These are phyloP conservation scores for Pseudogymnoascus sp. DNA, from an alignment of 2,329 filamentous ascomycete species.

Conservation along the genomic window DNA sequence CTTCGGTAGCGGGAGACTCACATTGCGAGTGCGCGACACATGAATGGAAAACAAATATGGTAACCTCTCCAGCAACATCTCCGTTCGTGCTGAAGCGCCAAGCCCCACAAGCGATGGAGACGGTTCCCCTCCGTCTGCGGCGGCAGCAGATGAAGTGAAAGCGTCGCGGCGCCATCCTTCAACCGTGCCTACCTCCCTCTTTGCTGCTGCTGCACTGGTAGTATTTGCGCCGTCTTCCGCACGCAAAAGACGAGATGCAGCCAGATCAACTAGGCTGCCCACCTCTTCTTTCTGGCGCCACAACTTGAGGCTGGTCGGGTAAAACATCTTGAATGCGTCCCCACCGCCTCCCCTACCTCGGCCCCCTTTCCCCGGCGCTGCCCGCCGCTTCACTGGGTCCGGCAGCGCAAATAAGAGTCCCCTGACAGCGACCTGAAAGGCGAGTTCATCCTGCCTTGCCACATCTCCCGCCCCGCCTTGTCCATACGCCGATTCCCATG, in stretches of 20 bases:
- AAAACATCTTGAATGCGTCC: constrained; percentile 84
- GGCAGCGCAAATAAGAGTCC: constrained; percentile 81
- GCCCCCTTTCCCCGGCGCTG: constrained; percentile 31
- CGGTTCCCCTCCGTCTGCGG: constrained; percentile 13
- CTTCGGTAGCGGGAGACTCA: constrained; percentile 31
- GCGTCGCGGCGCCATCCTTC: constrained; percentile 26
- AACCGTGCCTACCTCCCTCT: constrained; percentile 29
- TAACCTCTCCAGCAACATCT: constrained; percentile 75
- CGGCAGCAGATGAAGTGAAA: constrained; percentile 4
- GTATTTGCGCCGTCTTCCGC: constrained; percentile 37
- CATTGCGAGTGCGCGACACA: constrained; percentile 40
- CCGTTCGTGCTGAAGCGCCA: constrained; percentile 55
- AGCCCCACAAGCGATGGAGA: constrained; percentile 44
- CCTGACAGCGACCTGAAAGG: constrained; percentile 82
- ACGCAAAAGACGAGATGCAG: constrained; percentile 53
- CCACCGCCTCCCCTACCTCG: constrained; percentile 23
- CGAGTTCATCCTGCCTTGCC: constrained; percentile 85
- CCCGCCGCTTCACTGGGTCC: constrained; percentile 69
- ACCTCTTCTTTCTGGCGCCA: constrained; percentile 81
- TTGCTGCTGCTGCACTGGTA: constrained; percentile 36
- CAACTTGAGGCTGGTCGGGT: constrained; percentile 73
- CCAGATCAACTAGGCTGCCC: constrained; percentile 62
- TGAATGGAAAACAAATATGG: constrained; percentile 63
- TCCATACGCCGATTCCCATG: constrained; percentile 58
- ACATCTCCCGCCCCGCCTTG: constrained; percentile 59